Evolutionary conservation across 2,329 filamentous ascomycete species (phyloP).

Genomic region (Beauveria sp.): DNA sequence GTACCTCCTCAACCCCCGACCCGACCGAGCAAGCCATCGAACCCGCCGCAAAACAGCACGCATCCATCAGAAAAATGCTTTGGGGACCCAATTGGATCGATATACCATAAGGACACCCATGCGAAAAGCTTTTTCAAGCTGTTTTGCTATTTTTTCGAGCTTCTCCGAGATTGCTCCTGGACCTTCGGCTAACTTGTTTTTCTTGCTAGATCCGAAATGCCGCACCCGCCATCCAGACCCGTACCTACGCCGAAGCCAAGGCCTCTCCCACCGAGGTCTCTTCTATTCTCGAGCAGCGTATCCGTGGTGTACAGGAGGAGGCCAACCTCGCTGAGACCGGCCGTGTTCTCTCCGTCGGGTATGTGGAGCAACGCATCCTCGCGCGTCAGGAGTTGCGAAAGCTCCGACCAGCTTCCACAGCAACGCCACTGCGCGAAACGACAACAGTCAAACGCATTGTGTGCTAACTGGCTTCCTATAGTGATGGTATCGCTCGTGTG

Average conservation of each 20-base stretch:
- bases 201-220: conserved; percentile 66
- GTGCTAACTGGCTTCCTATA: conserved; percentile 28
- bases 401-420: background rate
- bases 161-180: conserved; percentile 21
- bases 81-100: conserved; percentile 29
- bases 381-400: background rate
- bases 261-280: conserved; percentile 96
- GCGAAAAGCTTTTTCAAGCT: conserved; percentile 28
- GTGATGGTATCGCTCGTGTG: conserved; percentile 99
- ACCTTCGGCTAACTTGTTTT: conserved; percentile 47
- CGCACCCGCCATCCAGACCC: conserved; percentile 70
- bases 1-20: conserved; percentile 46
- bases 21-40: conserved; percentile 37
- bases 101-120: conserved; percentile 13
- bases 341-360: conserved; percentile 97
- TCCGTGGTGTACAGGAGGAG: conserved; percentile 97
- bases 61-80: conserved; percentile 23
- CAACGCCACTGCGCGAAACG: background rate
- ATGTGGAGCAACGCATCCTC: conserved; percentile 41
- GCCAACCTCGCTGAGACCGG: conserved; percentile 94
- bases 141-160: conserved; percentile 16
- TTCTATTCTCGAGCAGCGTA: conserved; percentile 98
- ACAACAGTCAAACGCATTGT: background rate
- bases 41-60: conserved; percentile 28
- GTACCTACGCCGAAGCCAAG: conserved; percentile 93